Base-by-base conservation (phyloP, 345 rosid genomes). In the Hibiscus syriacus region DNA sequence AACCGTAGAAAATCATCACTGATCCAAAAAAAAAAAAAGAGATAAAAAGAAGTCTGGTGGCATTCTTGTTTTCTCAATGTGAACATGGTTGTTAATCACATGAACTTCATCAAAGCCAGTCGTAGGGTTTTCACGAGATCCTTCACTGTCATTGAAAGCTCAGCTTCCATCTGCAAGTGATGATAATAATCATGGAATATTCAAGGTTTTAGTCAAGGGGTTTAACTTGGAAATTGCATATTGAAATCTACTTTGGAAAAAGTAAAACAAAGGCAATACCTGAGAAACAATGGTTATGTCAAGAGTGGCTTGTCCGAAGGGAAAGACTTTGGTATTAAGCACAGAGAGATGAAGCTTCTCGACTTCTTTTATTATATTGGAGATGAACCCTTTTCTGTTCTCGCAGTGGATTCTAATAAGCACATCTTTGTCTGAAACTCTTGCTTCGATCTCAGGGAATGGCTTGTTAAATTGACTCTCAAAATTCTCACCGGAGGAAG, bases 141-240 rank as follows among this genome's bases (percentile, higher is more conserved):
- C 71, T 83, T 72, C 54, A 74, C 61, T 64, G 71, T 77, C 79
- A 72, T 65, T 29, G 78, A 49, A 60, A 72, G 77, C 34, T 79
- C 86, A 19, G 19, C 69, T 27, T 83, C 90, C 86, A 85, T 84
- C 98, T 92, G 87, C 83, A 83, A 54, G n/a, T 7, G 16, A 16
- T 46, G 19, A 49, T 27, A 14, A 29, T 10, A 19, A 10, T 10
- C 64, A 59, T 59, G 16, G 11, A 39, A 39, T 39, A 34, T 19
- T 19, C 19, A 34, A 3, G 50, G 50, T 14, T 61, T 39, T 17
- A 59, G 27, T 59, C 26, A 58, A 32, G 64, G n/a, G n/a, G n/a
- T n/a, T n/a, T 29, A 29, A 29, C 32, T 29, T 29, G 32, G 32
- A 5, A 29, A 29, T 57, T 46, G 20, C 4, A 3, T 14, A 46